These are phyloP conservation scores for Psilocybe tampanensis DNA, from an alignment of 768 basidiomycete species.

Conservation along the genomic window DNA sequence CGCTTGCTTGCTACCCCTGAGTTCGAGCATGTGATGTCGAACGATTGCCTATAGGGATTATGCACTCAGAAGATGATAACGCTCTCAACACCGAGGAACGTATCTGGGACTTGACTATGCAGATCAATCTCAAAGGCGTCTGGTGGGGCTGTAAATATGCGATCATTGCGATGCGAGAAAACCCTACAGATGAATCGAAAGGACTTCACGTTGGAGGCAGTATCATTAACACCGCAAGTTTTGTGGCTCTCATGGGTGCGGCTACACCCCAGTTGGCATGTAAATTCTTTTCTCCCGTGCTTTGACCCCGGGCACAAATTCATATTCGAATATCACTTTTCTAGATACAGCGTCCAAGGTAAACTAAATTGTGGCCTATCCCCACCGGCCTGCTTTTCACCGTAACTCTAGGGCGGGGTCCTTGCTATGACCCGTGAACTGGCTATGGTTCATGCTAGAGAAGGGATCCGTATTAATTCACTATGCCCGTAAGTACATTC, in stretches of 20 bases:
- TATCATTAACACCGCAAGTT: constrained; percentile 98
- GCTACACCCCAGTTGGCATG: constrained; percentile 99
- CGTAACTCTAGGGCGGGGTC: constrained; percentile 75
- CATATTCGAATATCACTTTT: not conserved
- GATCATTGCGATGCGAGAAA: constrained; percentile 93
- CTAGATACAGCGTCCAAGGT: constrained; percentile 95
- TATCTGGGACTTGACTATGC: constrained; percentile 94
- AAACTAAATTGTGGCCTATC: not conserved
- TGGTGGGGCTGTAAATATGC: constrained; percentile 99
- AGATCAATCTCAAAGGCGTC: constrained; percentile 96
- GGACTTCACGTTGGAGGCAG: constrained; percentile 83
- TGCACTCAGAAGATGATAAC: constrained; percentile 95
- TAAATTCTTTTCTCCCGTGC: constrained; percentile 18
- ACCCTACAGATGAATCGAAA: constrained; percentile 79
- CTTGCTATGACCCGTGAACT: constrained; percentile 98
- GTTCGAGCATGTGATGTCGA: not conserved
- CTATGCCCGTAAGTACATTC: constrained; percentile 5
- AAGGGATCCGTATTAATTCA: constrained; percentile 95
- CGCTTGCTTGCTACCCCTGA: not conserved
- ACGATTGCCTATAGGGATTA: constrained; percentile 69
- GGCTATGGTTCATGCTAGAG: constrained; percentile 96
- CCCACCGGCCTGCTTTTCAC: not conserved
- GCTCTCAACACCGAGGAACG: constrained; percentile 95
- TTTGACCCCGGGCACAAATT: constrained; percentile 3
- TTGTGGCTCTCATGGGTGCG: constrained; percentile 94